Evolutionary conservation across 2,329 filamentous ascomycete genomes (phyloP).

Genomic region (Trichocomaceae sp.): DNA sequence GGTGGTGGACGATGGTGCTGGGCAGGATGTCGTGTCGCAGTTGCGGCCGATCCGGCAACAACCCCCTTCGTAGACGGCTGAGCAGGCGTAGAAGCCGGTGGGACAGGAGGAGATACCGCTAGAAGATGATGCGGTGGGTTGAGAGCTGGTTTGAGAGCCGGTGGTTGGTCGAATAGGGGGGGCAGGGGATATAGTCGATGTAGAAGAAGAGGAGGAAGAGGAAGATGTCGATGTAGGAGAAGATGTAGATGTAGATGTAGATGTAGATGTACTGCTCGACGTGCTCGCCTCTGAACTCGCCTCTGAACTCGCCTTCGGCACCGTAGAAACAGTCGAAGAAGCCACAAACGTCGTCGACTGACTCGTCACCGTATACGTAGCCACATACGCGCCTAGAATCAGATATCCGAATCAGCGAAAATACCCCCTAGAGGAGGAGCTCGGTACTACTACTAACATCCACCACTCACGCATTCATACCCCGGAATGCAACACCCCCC

Average conservation of each 20-base stretch:
- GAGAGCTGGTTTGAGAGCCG: constrained; percentile 31
- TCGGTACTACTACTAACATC: constrained; percentile 42
- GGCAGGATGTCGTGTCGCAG: constrained; percentile 75
- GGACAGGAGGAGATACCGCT: constrained; percentile 56
- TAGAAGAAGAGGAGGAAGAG: constrained; percentile 29
- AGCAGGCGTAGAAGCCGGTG: constrained; percentile 85
- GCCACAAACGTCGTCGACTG: constrained; percentile 26
- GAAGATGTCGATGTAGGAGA: constrained; percentile 32
- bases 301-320: constrained; percentile 16
- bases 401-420: background rate
- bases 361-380: constrained; percentile 31
- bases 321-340: constrained; percentile 32
- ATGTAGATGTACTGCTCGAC: constrained; percentile 20
- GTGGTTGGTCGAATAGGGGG: constrained; percentile 37
- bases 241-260: constrained; percentile 24
- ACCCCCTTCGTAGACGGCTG: constrained; percentile 70
- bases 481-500: constrained; percentile 59
- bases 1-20: constrained; percentile 57
- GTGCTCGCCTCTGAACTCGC: constrained; percentile 15
- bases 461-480: constrained; percentile 50
- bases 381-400: constrained; percentile 27
- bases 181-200: constrained; percentile 23
- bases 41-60: constrained; percentile 85
- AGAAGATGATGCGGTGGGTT: constrained; percentile 19
- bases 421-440: no score